These are phyloP conservation scores for Friedmanniomyces endolithicus DNA, from an alignment of 495 filamentous ascomycete genomes.

Conservation along the genomic window DNA sequence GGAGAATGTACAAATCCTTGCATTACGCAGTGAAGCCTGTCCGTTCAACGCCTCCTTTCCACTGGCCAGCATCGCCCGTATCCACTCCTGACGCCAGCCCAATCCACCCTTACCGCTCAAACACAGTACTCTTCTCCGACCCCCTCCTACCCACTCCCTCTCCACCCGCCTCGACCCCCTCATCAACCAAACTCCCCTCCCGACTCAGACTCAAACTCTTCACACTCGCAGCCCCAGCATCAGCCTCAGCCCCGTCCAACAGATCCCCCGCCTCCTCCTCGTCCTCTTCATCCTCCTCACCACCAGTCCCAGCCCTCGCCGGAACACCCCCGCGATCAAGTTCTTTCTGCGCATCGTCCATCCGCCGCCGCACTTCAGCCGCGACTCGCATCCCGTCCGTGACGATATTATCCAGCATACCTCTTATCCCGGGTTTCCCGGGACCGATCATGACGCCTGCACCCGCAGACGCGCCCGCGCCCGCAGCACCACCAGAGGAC, in stretches of 20 bases:
- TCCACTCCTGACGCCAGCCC: not conserved
- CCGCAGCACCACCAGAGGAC: slow-evolving; percentile 32
- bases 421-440: slow-evolving; percentile 69
- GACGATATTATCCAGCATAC: slow-evolving; percentile 92
- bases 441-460: slow-evolving; percentile 48
- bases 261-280: slow-evolving; percentile 57
- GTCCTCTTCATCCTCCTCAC: slow-evolving; percentile 63
- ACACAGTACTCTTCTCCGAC: slow-evolving; percentile 25
- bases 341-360: slow-evolving; percentile 86
- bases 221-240: slow-evolving; percentile 29
- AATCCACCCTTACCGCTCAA: slow-evolving; percentile 23
- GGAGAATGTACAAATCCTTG: too few relatives aligned
- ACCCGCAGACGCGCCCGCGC: too few relatives aligned
- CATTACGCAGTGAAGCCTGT: too few relatives aligned
- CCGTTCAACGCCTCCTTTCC: too few relatives aligned
- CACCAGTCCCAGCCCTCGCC: slow-evolving; percentile 37
- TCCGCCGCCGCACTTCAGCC: slow-evolving; percentile 72
- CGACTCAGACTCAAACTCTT: slow-evolving; percentile 1
- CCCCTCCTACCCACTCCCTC: not conserved
- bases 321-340: slow-evolving; percentile 54
- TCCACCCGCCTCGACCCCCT: not conserved
- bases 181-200: slow-evolving; percentile 3
- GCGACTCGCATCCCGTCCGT: slow-evolving; percentile 93
- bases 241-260: slow-evolving; percentile 66
- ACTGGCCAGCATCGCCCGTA: too few relatives aligned